Conservation (phyloP, 2,329 filamentous ascomycete genomes). For the Aureobasidium lini region DNA sequence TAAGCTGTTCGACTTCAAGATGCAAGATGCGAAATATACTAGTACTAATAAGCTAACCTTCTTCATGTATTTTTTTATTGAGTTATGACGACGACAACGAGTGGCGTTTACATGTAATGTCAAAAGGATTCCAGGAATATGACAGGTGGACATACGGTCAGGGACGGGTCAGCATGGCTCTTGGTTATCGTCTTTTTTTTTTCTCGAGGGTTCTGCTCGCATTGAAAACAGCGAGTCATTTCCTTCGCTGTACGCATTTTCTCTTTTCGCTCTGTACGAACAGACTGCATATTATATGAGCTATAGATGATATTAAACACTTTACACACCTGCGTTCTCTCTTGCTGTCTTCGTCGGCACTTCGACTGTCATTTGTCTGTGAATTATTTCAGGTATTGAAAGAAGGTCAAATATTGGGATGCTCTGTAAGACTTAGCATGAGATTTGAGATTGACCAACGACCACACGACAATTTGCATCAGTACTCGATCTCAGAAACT, state of each 20-base stretch:
- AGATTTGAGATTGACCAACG: too few species aligned
- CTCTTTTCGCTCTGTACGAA: background rate
- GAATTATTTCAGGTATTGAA: too few species aligned
- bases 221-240: background rate
- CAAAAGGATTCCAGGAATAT: background rate
- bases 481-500: too few species aligned
- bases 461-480: too few species aligned
- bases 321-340: background rate
- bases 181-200: too few species aligned
- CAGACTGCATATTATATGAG: background rate
- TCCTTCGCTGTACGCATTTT: background rate
- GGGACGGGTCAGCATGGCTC: background rate
- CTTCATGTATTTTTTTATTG: conserved; percentile 8
- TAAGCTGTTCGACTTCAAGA: background rate
- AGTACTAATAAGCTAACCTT: conserved; percentile 10
- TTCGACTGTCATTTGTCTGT: too few species aligned
- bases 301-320: background rate
- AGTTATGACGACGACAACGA: background rate
- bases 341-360: too few species aligned
- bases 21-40: background rate
- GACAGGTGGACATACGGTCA: background rate
- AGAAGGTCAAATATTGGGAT: too few species aligned
- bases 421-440: too few species aligned
- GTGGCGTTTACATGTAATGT: background rate
- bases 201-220: background rate